Evolutionary conservation across 2,329 filamentous ascomycete species (phyloP).

Genomic region (Ilyonectria destructans): DNA sequence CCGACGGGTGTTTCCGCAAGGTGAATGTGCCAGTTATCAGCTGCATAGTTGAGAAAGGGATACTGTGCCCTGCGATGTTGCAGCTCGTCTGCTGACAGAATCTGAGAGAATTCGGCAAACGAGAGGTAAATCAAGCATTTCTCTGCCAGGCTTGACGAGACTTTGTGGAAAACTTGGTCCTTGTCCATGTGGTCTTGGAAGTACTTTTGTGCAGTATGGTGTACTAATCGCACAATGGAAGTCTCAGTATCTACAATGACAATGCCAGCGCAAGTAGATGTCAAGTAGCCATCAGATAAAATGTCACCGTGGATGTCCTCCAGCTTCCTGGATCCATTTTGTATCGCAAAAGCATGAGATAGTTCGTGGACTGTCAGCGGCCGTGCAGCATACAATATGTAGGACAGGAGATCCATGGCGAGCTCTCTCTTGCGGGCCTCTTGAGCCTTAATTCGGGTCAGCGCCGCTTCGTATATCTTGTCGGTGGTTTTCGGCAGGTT

Average conservation of each 20-base stretch:
- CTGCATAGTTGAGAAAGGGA: slow-evolving; percentile 9
- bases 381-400: not conserved
- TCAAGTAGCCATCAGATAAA: not conserved
- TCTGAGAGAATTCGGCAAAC: not conserved
- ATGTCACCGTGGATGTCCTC: not conserved
- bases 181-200: not conserved
- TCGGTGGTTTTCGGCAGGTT: slow-evolving; percentile 1
- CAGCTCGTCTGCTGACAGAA: not conserved
- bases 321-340: not conserved
- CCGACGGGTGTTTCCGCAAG: not conserved
- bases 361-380: slow-evolving; percentile 13
- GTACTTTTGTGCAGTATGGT: slow-evolving; percentile 5
- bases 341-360: slow-evolving; percentile 7
- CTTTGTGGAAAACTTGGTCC: not conserved
- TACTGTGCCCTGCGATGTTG: not conserved
- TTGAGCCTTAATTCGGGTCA: not conserved
- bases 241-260: slow-evolving; percentile 9
- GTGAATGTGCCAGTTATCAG: slow-evolving; percentile 14
- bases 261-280: slow-evolving; percentile 7
- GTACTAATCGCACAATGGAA: slow-evolving; percentile 3
- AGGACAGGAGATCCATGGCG: slow-evolving; percentile 1
- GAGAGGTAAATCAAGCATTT: not conserved
- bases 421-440: not conserved
- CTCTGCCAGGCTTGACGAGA: not conserved
- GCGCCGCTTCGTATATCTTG: slow-evolving; percentile 5